These are phyloP conservation scores for Mallotus nudiflorus DNA, from an alignment of 345 rosid genomes.

Conservation along the genomic window DNA sequence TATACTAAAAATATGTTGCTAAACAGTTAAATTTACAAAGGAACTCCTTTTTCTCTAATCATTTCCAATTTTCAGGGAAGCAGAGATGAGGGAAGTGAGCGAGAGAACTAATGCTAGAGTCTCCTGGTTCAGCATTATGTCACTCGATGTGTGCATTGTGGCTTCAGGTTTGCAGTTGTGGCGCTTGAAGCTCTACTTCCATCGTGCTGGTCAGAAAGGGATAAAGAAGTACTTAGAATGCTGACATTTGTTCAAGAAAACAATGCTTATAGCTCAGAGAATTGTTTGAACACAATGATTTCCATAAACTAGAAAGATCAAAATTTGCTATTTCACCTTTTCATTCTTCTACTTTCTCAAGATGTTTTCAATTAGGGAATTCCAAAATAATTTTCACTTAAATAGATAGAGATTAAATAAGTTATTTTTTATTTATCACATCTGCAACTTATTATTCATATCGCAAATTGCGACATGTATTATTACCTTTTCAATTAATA, in stretches of 20 bases:
- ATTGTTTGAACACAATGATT: background rate
- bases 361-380: too few species aligned
- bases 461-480: too few species aligned
- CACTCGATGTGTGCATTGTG: slow-evolving; percentile 7
- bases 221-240: background rate
- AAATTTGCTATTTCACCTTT: too few species aligned
- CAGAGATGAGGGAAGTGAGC: slow-evolving; percentile 19
- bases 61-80: slow-evolving; percentile 4
- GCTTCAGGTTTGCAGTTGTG: slow-evolving; percentile 16
- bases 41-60: background rate
- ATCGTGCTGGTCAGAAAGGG: background rate
- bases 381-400: too few species aligned
- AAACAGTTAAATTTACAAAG: too few species aligned
- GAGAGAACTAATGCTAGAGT: slow-evolving; percentile 17
- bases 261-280: background rate
- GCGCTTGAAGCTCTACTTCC: slow-evolving; percentile 17
- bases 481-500: too few species aligned
- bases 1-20: background rate
- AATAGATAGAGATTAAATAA: too few species aligned
- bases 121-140: slow-evolving; percentile 18
- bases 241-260: background rate
- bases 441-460: too few species aligned
- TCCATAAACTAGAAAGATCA: background rate
- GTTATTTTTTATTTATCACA: too few species aligned
- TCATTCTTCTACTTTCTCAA: too few species aligned